Percentiles rank a stretch among this genome's conserved stretches.
phyloP scores from a whole-genome alignment of 306 rosid species.

The Malus sylvestris region DNA sequence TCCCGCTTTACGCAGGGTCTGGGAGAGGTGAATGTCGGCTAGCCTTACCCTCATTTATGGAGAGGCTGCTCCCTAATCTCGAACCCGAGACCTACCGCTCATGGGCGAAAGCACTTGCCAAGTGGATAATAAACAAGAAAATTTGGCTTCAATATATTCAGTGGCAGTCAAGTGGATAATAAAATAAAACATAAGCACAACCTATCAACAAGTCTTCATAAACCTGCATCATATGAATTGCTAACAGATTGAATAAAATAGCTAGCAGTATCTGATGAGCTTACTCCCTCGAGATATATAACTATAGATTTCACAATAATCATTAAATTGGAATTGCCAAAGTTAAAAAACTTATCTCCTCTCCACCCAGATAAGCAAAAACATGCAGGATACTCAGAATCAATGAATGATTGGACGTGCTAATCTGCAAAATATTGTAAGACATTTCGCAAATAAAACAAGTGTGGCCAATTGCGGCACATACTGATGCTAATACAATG shows the following conservation, averaged over 20 bases:
- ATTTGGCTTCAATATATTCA: too few species aligned
- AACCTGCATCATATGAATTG: neutral
- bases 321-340: constrained; percentile 27
- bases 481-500: constrained; percentile 61
- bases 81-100: too few species aligned
- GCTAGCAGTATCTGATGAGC: constrained; percentile 25
- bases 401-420: constrained; percentile 38
- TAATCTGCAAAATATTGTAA: constrained; percentile 42
- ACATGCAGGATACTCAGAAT: constrained; percentile 58
- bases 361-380: constrained; percentile 64
- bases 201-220: too few species aligned
- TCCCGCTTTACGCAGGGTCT: too few species aligned
- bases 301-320: constrained; percentile 64
- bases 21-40: too few species aligned
- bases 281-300: constrained; percentile 44
- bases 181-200: too few species aligned
- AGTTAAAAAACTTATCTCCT: constrained; percentile 39
- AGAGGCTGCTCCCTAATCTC: too few species aligned
- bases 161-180: too few species aligned
- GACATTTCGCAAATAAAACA: constrained; percentile 57
- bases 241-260: constrained; percentile 31
- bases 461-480: constrained; percentile 39
- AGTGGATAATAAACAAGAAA: too few species aligned
- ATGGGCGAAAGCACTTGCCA: too few species aligned
- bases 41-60: too few species aligned